A percentile compares a stretch with the other conserved stretches of the same genome.
Evolutionary conservation across 257 asterid species (phyloP).

Genomic region (Thymus quinquecostatus): DNA sequence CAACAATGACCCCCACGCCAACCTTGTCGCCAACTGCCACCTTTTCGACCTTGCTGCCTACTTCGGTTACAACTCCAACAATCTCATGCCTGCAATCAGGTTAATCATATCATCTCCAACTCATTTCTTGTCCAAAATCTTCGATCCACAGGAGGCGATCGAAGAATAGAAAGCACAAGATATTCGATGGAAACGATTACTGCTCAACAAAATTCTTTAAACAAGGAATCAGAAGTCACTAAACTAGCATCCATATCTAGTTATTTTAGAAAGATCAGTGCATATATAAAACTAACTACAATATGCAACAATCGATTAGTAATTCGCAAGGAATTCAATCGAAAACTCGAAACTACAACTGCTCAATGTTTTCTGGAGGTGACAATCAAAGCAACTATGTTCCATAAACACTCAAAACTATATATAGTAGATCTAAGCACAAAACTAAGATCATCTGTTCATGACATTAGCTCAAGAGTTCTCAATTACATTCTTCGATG

Average conservation of each 20-base stretch:
- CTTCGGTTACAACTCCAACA: slow-evolving; percentile 31
- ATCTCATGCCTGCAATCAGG: slow-evolving; percentile 26
- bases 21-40: slow-evolving; percentile 24
- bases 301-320: not conserved
- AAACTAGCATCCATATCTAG: not conserved
- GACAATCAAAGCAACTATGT: not conserved
- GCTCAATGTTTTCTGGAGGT: not conserved
- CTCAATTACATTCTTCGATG: too few species aligned
- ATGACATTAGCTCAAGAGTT: too few species aligned
- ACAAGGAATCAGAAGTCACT: not conserved
- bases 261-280: too few species aligned
- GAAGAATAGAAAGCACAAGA: not conserved
- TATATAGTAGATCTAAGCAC: not conserved
- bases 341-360: not conserved
- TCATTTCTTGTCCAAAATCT: not conserved
- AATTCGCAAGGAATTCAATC: not conserved
- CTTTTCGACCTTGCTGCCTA: slow-evolving; percentile 24
- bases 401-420: not conserved
- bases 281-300: too few species aligned
- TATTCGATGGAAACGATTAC: too few species aligned
- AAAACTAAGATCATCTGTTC: not conserved
- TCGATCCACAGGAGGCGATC: too few species aligned
- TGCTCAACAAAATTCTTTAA: not conserved
- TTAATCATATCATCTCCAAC: not conserved
- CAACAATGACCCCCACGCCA: slow-evolving; percentile 22